These are phyloP conservation scores for Naganishia onofrii DNA, from an alignment of 768 basidiomycete species.

Conservation along the genomic window DNA sequence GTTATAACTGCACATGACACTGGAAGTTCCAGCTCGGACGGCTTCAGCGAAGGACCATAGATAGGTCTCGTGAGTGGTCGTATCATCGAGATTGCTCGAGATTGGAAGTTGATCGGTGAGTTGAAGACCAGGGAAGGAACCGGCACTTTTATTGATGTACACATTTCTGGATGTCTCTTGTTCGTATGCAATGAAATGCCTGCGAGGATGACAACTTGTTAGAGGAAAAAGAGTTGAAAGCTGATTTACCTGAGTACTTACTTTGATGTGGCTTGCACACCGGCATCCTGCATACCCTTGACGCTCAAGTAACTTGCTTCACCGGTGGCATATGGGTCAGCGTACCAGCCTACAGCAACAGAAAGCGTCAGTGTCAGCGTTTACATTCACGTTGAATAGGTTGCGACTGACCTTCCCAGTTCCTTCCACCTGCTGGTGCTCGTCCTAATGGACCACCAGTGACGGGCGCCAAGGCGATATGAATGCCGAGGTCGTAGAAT, in stretches of 20 bases:
- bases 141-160: conserved; percentile 33
- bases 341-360: neutral
- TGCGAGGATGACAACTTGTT: neutral
- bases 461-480: conserved; percentile 32
- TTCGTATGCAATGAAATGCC: conserved; percentile 34
- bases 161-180: conserved; percentile 26
- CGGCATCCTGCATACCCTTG: conserved; percentile 35
- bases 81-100: conserved; percentile 41
- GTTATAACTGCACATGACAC: conserved; percentile 43
- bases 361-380: no score
- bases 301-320: conserved; percentile 34
- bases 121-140: conserved; percentile 37
- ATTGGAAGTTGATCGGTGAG: conserved; percentile 26
- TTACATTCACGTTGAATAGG: no score
- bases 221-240: conserved; percentile 37
- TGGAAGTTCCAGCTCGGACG: conserved; percentile 50
- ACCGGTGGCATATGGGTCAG: conserved; percentile 33
- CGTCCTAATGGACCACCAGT: conserved; percentile 46
- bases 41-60: conserved; percentile 51
- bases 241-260: conserved; percentile 40
- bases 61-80: conserved; percentile 52
- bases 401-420: conserved; percentile 45
- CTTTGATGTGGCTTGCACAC: conserved; percentile 39
- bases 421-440: conserved; percentile 45
- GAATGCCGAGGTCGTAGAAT: conserved; percentile 63